Conservation (phyloP, 495 filamentous ascomycete genomes). For the Hypoxylon fragiforme region DNA sequence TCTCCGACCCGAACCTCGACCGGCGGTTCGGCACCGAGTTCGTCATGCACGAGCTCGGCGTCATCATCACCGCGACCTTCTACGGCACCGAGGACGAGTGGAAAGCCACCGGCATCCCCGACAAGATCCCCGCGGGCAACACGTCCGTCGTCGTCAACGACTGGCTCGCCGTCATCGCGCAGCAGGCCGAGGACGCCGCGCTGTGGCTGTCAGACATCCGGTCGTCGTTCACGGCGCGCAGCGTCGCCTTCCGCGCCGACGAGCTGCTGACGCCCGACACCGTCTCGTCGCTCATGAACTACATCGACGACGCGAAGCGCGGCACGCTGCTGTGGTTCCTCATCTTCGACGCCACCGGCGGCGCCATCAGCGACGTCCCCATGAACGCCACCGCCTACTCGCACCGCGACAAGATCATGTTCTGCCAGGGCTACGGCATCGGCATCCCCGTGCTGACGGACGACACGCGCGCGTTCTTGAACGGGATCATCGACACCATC, state of each 20-base stretch:
- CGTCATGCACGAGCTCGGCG: conserved; percentile 54
- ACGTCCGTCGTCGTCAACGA: conserved; percentile 51
- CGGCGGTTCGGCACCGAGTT: conserved; percentile 58
- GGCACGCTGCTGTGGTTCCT: conserved; percentile 57
- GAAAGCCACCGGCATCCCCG: conserved; percentile 48
- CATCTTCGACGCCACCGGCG: conserved; percentile 61
- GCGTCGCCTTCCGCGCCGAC: conserved; percentile 53
- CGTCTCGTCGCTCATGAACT: conserved; percentile 53
- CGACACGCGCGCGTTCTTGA: conserved; percentile 51
- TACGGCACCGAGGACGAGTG: conserved; percentile 58
- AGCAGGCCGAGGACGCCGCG: conserved; percentile 54
- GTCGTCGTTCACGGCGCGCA: conserved; percentile 56
- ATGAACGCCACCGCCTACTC: conserved; percentile 58
- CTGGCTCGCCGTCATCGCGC: conserved; percentile 57
- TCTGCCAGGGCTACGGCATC: conserved; percentile 61
- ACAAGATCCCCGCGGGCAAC: conserved; percentile 44
- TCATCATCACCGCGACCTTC: conserved; percentile 54
- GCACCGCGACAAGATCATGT: conserved; percentile 61
- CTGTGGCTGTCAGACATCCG: conserved; percentile 50
- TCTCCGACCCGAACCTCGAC: conserved; percentile 55
- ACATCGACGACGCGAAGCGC: conserved; percentile 53
- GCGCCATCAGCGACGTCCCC: conserved; percentile 51
- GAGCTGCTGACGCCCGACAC: conserved; percentile 46
- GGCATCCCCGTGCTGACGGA: conserved; percentile 48
- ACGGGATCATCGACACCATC: conserved; percentile 50